A percentile compares a stretch with the other conserved stretches of the same genome.
These are phyloP conservation scores for Colletotrichum truncatum DNA, from an alignment of 2,329 filamentous ascomycete genomes.

Conservation along the genomic window DNA sequence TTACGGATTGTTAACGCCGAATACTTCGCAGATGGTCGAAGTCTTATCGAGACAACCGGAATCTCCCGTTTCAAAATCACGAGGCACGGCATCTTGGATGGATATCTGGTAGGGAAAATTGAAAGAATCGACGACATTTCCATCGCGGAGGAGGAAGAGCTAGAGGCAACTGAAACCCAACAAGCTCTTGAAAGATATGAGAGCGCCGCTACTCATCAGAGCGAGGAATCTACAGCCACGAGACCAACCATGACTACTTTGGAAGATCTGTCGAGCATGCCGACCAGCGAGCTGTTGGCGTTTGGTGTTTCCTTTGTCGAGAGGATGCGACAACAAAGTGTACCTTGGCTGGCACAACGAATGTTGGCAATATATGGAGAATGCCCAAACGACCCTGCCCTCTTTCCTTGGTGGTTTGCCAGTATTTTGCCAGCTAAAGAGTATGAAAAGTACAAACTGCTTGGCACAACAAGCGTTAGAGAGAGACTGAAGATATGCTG, in stretches of 20 bases:
- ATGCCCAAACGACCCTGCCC: constrained; percentile 77
- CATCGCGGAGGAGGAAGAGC: constrained; percentile 79
- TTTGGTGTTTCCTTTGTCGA: constrained; percentile 73
- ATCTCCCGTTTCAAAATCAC: constrained; percentile 80
- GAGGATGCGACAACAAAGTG: constrained; percentile 74
- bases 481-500: constrained; percentile 86
- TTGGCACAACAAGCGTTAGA: constrained; percentile 79
- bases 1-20: constrained; percentile 80
- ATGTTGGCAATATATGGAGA: constrained; percentile 81
- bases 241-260: constrained; percentile 25
- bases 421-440: constrained; percentile 82
- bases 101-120: constrained; percentile 79
- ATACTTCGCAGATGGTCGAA: constrained; percentile 81
- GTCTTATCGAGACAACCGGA: constrained; percentile 81
- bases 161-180: constrained; percentile 74
- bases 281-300: constrained; percentile 76
- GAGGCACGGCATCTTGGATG: constrained; percentile 73
- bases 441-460: constrained; percentile 79
- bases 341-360: constrained; percentile 78
- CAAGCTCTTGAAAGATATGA: constrained; percentile 16
- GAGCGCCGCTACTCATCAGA: constrained; percentile 19
- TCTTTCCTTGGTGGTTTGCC: constrained; percentile 92
- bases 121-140: constrained; percentile 85
- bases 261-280: constrained; percentile 61
- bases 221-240: constrained; percentile 1